phyloP scores from a whole-genome alignment of 108 stramenopile species.

The Skeletonema marinoi region DNA sequence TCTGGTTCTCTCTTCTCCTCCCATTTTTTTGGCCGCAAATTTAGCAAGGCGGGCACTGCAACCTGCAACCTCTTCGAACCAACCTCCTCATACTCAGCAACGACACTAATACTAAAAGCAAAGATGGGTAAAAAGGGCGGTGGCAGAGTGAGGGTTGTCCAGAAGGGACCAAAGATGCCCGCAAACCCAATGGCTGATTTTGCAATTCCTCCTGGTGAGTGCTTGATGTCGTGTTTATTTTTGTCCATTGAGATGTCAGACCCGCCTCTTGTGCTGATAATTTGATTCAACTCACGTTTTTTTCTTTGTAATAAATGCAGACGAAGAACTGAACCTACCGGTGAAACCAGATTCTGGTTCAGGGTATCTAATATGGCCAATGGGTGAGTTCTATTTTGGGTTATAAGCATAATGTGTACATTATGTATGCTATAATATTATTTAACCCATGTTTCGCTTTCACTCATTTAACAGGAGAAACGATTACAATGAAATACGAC shows the following conservation, averaged over 20 bases:
- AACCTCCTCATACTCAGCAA: background rate
- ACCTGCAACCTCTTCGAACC: too few species aligned
- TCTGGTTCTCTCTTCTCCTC: too few species aligned
- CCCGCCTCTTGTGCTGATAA: background rate
- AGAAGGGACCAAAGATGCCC: conserved; percentile 66
- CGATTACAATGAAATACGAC: conserved; percentile 67
- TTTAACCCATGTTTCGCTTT: too few species aligned
- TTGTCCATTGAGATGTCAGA: background rate
- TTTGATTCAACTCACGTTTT: background rate
- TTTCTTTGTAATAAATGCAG: background rate
- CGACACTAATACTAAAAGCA: background rate
- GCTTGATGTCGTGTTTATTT: background rate
- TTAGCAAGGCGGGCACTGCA: too few species aligned
- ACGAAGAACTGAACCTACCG: conserved; percentile 74
- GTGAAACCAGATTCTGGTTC: conserved; percentile 67
- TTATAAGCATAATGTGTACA: background rate
- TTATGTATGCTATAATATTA: background rate
- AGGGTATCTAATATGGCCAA: conserved; percentile 75
- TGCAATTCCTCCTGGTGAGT: conserved; percentile 45
- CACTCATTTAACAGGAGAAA: conserved; percentile 46
- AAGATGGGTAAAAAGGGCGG: conserved; percentile 73
- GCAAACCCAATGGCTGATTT: conserved; percentile 62
- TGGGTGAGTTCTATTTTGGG: conserved; percentile 47
- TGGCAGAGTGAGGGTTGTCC: conserved; percentile 73
- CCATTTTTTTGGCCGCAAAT: too few species aligned